These are phyloP conservation scores for Gossypium herbaceum DNA, from an alignment of 345 rosid species.

Conservation along the genomic window DNA sequence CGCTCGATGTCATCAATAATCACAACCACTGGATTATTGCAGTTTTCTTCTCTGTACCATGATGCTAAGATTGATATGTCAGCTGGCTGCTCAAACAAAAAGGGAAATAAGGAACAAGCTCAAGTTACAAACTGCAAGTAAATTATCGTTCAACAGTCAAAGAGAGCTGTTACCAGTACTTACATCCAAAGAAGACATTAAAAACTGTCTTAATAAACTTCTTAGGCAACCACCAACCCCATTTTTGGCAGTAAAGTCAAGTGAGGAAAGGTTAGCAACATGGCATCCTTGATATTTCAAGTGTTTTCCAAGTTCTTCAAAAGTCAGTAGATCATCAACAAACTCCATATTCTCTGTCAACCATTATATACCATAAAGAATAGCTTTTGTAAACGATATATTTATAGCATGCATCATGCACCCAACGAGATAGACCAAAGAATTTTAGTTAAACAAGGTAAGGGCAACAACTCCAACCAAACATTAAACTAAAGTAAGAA, in stretches of 20 bases:
- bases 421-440: not conserved
- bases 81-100: slow-evolving; percentile 48
- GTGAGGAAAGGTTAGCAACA: slow-evolving; percentile 87
- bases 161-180: slow-evolving; percentile 24
- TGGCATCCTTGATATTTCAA: slow-evolving; percentile 74
- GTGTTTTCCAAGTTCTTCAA: slow-evolving; percentile 62
- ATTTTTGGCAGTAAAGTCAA: slow-evolving; percentile 62
- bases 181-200: slow-evolving; percentile 66
- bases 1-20: slow-evolving; percentile 77
- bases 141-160: not conserved
- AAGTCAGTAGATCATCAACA: slow-evolving; percentile 84
- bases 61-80: slow-evolving; percentile 76
- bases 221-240: slow-evolving; percentile 80
- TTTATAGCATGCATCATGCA: not conserved
- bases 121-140: slow-evolving; percentile 11
- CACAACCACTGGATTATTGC: slow-evolving; percentile 49
- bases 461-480: not conserved
- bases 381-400: not conserved
- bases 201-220: slow-evolving; percentile 74
- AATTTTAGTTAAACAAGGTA: not conserved
- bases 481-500: slow-evolving; percentile 12
- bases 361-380: not conserved
- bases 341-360: slow-evolving; percentile 87
- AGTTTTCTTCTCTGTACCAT: slow-evolving; percentile 68
- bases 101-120: slow-evolving; percentile 18